These are phyloP conservation scores for Hanseniaspora clermontiae DNA, from an alignment of 805 yeast genomes.

Conservation along the genomic window DNA sequence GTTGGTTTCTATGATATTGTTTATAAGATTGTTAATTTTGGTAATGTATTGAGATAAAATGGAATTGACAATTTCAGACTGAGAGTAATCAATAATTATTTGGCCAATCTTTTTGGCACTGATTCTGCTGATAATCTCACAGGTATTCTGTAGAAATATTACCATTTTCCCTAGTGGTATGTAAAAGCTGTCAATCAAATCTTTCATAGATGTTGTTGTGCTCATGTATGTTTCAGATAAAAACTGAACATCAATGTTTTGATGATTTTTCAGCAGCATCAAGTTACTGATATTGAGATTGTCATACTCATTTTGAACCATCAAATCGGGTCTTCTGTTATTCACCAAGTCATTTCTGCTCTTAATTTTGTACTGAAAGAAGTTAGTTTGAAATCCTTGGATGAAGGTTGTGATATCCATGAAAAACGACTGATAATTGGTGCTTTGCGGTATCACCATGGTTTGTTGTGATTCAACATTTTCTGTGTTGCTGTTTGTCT, in stretches of 20 bases:
- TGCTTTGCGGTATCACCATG: not conserved
- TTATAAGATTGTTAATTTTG: not conserved
- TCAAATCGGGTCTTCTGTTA: not conserved
- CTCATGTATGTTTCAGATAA: not conserved
- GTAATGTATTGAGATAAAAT: not conserved
- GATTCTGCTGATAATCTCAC: not conserved
- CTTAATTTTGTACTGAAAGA: not conserved
- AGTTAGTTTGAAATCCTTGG: conserved; percentile 6
- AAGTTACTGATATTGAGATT: not conserved
- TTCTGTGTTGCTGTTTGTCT: not conserved
- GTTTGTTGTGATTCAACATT: not conserved
- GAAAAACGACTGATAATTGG: not conserved
- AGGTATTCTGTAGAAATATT: not conserved
- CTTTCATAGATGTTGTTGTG: not conserved
- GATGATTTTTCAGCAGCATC: not conserved
- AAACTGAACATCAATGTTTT: not conserved
- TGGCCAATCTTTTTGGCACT: conserved; percentile 5
- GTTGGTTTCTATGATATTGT: not conserved
- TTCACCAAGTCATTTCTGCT: not conserved
- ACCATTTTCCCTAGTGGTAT: conserved; percentile 7
- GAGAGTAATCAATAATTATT: conserved; percentile 10
- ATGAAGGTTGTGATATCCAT: not conserved
- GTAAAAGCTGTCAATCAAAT: conserved; percentile 3
- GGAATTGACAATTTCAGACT: conserved; percentile 1
- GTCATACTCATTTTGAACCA: not conserved